Conservation (phyloP, 371 early-diverging fungal species). For the Syncephalis fuscata region DNA sequence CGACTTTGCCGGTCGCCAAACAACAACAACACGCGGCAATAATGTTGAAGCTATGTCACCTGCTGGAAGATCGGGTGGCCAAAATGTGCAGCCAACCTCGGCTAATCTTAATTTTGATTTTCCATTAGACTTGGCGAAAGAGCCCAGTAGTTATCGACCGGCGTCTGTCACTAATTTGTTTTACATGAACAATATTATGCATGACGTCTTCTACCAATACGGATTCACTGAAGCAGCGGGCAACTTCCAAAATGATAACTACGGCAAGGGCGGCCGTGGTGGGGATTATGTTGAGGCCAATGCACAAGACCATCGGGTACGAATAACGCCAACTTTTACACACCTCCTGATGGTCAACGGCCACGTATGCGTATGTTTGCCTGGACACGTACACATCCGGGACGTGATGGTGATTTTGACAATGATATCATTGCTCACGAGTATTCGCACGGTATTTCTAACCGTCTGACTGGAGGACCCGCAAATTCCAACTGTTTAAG, state of each 20-base stretch:
- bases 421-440: constrained; percentile 21
- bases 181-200: constrained; percentile 1
- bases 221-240: constrained; percentile 12
- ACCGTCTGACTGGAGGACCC: constrained; percentile 37
- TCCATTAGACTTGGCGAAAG: constrained; percentile 35
- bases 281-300: constrained; percentile 84
- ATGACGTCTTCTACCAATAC: constrained; percentile 8
- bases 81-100: constrained; percentile 14
- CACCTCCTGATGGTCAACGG: constrained; percentile 23
- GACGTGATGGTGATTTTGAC: constrained; percentile 17
- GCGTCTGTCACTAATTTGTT: constrained; percentile 45
- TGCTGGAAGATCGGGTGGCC: too few species aligned
- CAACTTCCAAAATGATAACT: constrained; percentile 87
- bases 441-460: constrained; percentile 30
- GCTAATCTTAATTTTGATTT: constrained; percentile 50
- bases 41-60: constrained; percentile 36
- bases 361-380: constrained; percentile 22
- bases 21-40: constrained; percentile 44
- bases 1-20: not conserved
- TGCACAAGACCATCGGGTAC: constrained; percentile 51
- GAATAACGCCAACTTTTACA: constrained; percentile 15
- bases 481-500: constrained; percentile 14
- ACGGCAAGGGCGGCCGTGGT: constrained; percentile 54
- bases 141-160: constrained; percentile 56
- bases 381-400: constrained; percentile 13